Conservation (phyloP, 306 rosid species). For the Calophaca sinica region DNA sequence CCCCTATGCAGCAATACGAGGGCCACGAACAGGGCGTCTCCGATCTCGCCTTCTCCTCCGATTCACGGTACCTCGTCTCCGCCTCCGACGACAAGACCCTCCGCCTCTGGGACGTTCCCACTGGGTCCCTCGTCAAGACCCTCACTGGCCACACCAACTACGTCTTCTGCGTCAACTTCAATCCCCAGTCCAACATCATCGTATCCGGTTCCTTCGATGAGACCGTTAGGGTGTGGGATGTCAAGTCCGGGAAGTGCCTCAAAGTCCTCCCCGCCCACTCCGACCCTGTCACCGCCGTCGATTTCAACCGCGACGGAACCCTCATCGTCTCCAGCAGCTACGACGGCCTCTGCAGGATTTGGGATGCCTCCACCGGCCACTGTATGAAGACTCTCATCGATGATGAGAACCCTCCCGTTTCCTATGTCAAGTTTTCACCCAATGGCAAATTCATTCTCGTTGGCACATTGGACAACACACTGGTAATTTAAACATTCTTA, state of each 20-base stretch:
- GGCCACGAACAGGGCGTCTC: slow-evolving; percentile 95
- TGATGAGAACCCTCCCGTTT: slow-evolving; percentile 95
- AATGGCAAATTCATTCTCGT: slow-evolving; percentile 88
- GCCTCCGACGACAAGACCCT: slow-evolving; percentile 98
- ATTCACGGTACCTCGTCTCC: slow-evolving; percentile 81
- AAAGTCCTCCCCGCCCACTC: slow-evolving; percentile 96
- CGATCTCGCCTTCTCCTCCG: slow-evolving; percentile 91
- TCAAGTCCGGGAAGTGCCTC: slow-evolving; percentile 81
- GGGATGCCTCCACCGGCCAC: slow-evolving; percentile 92
- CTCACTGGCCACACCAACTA: slow-evolving; percentile 91
- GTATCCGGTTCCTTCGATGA: slow-evolving; percentile 97
- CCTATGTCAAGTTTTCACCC: slow-evolving; percentile 91
- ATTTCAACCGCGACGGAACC: slow-evolving; percentile 85
- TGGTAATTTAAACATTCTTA: slow-evolving; percentile 57
- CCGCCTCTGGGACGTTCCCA: slow-evolving; percentile 86
- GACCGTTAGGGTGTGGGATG: slow-evolving; percentile 97
- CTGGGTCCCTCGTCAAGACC: slow-evolving; percentile 77
- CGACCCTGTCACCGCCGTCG: slow-evolving; percentile 95
- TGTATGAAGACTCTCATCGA: slow-evolving; percentile 93
- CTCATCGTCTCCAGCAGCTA: slow-evolving; percentile 97
- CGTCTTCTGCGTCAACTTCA: slow-evolving; percentile 89
- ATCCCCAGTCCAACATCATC: slow-evolving; percentile 87
- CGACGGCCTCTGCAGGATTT: slow-evolving; percentile 91
- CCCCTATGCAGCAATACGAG: slow-evolving; percentile 73
- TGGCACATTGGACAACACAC: slow-evolving; percentile 87